phyloP scores from a whole-genome alignment of 2,329 filamentous ascomycete genomes.

The Aschersonia sp. region DNA sequence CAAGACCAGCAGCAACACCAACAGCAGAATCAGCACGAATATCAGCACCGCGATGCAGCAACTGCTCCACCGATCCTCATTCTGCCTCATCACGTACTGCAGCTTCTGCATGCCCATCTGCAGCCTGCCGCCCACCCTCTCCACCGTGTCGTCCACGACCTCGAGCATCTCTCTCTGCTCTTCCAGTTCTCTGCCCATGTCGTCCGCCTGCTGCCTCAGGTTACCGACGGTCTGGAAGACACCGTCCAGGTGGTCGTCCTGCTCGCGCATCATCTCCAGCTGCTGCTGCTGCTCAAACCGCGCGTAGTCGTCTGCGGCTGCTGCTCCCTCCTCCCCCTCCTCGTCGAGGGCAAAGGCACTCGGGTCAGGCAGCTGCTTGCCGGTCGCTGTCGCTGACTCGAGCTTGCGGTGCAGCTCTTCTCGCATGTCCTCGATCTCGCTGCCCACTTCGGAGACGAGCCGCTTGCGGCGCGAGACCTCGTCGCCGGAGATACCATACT shows the following conservation, averaged over 20 bases:
- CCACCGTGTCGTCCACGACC: conserved; percentile 69
- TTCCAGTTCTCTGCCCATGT: conserved; percentile 92
- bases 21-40: conserved; percentile 70
- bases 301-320: conserved; percentile 49
- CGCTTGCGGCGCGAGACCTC: conserved; percentile 70
- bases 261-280: conserved; percentile 80
- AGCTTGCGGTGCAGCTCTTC: conserved; percentile 57
- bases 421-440: conserved; percentile 80
- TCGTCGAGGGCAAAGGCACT: conserved; percentile 40
- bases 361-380: conserved; percentile 32
- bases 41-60: conserved; percentile 87
- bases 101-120: conserved; percentile 80
- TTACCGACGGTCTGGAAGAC: conserved; percentile 91
- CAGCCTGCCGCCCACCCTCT: conserved; percentile 75
- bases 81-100: conserved; percentile 68
- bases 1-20: conserved; percentile 60
- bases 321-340: conserved; percentile 4
- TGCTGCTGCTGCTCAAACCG: conserved; percentile 88
- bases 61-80: conserved; percentile 77
- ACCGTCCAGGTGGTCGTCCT: conserved; percentile 83
- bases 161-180: conserved; percentile 86
- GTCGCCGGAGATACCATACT: conserved; percentile 69
- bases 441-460: conserved; percentile 78
- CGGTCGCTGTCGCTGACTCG: conserved; percentile 17
- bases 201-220: conserved; percentile 75